Evolutionary conservation across 257 asterid genomes (phyloP), one percentile per base, ranked within the genome.

Genomic region (Scutellaria baicalensis): DNA sequence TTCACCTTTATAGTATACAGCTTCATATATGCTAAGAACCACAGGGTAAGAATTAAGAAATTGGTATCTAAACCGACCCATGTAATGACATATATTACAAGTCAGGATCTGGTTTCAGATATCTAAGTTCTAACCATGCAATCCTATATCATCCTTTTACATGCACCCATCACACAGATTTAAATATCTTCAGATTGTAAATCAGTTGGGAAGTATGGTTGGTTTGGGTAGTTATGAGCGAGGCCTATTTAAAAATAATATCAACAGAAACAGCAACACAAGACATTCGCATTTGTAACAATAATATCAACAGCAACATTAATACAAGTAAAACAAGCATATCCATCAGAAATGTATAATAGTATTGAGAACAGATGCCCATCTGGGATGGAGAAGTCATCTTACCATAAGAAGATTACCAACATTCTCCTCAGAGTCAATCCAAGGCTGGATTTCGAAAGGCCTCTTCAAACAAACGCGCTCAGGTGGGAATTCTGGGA

Each of bases 391-490:
- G 27, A 52, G 59, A 75, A 69, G 64, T 52, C 27, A 57, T 75
- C 88, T 85, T 71, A 92, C 98, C 98, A 92, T 92, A 50, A 90
- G 77, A 64, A 92, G 89, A 79, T 82, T 81, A 69, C 98, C 96
- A 42, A 84, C 81, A 43, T 75, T 79, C 67, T 84, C 88, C 69
- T 86, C 97, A 1, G 98, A 90, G 68, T 87, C 89, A 11, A 58
- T 79, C 97, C 96, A 92, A 2, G 98, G 98, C 76, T 84, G 91
- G 59, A 82, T 60, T 16, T 57, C 71, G 68, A 90, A 88, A 75
- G 96, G 95, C 72, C 31, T 84, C 84, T 84, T 90, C 87, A 92
- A 60, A 64, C 60, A 59, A 73, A 86, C 96, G 14, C 72, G 74
- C 79, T 81, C 73, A 31, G 93, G 88, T 3, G 95, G 98, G 72